Evolutionary conservation across 2,329 filamentous ascomycete genomes (phyloP), one percentile per base, ranked within the genome.

Genomic region (Penicillium sp.): DNA sequence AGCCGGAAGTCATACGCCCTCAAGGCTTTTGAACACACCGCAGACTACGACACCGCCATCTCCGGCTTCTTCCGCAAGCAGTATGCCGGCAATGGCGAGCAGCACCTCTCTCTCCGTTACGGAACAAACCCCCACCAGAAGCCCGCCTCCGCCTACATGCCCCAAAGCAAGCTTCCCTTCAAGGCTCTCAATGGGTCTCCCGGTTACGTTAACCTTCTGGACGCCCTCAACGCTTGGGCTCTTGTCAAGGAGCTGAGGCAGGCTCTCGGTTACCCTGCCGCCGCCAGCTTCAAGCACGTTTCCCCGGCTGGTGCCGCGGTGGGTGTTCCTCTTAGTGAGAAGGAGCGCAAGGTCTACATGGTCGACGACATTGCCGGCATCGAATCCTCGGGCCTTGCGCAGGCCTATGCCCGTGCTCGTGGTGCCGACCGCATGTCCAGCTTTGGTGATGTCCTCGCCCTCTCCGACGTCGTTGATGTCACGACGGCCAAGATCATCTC

Each of bases 91-190:
- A 89, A 93, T 63, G 93, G 93, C 67, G 81, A 88, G 66, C 92
- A 97, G 82, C 89, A 96, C 79, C 76, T 96, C 64, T 83, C 92
- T 63, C 89, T 99, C 67, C 90, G 95, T 71, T 99, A 99, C 78
- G 95, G 95, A 64, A 91, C 92, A 73, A 99, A 99, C 84, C 95
- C 95, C 35, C 95, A 99, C 82, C 95, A 99, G 83, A 98, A 97
- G 85, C 93, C 94, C 49, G 95, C 95, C 35, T 88, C 93, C 21
- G 93, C 94, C 56, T 97, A 88, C 77, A 87, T 90, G 69, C 85
- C 85, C 68, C 85, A 90, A 61, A 88, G 86, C 65, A 84, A 88
- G 68, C 83, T 99, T 58, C 95, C 95, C n/a, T 97, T 97, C 87
- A 97, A 94, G 83, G 92, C 96, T 30, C 88, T 98, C 11, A 84